Conservation (phyloP, 495 filamentous ascomycete species). For the Wilcoxina mikolae region DNA sequence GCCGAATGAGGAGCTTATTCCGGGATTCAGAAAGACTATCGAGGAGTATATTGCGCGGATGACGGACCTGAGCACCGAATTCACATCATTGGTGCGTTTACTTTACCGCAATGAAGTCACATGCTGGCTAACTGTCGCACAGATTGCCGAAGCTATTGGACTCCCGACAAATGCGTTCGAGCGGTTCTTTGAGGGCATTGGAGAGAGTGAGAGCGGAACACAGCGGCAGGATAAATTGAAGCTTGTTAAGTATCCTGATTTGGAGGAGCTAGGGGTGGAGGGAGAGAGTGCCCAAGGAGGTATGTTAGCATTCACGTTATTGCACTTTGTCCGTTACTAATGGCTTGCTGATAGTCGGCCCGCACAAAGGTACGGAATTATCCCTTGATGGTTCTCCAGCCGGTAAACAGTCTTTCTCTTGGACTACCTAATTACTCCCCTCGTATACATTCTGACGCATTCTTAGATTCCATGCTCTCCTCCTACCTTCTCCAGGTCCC, state of each 20-base stretch:
- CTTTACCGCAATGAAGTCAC: too few relatives aligned
- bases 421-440: not conserved
- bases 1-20: constrained; percentile 54
- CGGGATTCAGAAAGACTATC: constrained; percentile 53
- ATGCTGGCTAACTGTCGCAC: not conserved
- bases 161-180: constrained; percentile 58
- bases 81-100: constrained; percentile 44
- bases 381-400: not conserved
- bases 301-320: constrained; percentile 6
- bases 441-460: too few relatives aligned
- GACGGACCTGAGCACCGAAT: constrained; percentile 51
- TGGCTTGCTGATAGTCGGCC: constrained; percentile 35
- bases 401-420: not conserved
- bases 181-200: constrained; percentile 58
- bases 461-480: constrained; percentile 61
- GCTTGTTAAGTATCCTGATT: constrained; percentile 60
- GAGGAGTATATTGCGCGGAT: constrained; percentile 64
- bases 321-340: too few relatives aligned
- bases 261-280: constrained; percentile 12
- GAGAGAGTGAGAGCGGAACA: constrained; percentile 38
- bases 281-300: constrained; percentile 10
- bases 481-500: constrained; percentile 78
- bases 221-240: constrained; percentile 66
- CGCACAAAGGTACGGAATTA: constrained; percentile 50
- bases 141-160: constrained; percentile 71